Evolutionary conservation across 2,329 filamentous ascomycete species (phyloP), one percentile per base, ranked within the genome.

Genomic region (Talaromyces sp.): DNA sequence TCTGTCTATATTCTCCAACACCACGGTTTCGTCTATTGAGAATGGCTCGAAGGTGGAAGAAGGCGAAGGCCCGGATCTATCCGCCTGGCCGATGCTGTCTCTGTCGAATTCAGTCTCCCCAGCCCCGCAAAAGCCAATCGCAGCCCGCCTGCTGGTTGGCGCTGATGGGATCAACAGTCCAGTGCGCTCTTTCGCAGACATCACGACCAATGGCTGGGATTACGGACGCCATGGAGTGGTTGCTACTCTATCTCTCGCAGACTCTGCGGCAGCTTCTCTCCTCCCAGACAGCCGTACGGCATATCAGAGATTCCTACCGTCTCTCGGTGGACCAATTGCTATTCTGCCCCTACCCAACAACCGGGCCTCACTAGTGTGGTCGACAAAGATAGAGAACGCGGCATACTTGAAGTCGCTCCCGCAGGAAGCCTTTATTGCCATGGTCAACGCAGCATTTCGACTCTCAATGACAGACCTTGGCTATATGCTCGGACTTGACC

Each of bases 121-220:
- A 1, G 41, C 63, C 57, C 35, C 62, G 19, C 65, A 83, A 80
- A 70, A 77, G 65, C 79, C 83, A 56, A 80, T 99, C 29, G 87
- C 88, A 35, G 92, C 94, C 1, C 85, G 94, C 51, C 83, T 99
- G 1, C 83, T 99, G 2, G 87, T 99, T 10, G 94, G 94, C 1
- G 95, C 94, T 3, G 94, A 99, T 69, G 94, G 94, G 17, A 91
- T 91, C 48, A 97, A 97, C 74, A 96, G 91, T 68, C 94, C 93
- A 2, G 94, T 99, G 14, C 87, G 94, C 43, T 82, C 87, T 0
- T 99, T 97, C 73, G 92, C 93, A 3, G 88, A 87, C 56, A 97
- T 99, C 66, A 81, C 87, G 50, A 90, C 88, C 59, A 84, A 87
- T 21, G 94, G 95, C 24, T 99, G 94, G 91, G 94, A 97, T 75